Base-by-base conservation (phyloP, 371 early-diverging fungal genomes). In the Mucor sp. region DNA sequence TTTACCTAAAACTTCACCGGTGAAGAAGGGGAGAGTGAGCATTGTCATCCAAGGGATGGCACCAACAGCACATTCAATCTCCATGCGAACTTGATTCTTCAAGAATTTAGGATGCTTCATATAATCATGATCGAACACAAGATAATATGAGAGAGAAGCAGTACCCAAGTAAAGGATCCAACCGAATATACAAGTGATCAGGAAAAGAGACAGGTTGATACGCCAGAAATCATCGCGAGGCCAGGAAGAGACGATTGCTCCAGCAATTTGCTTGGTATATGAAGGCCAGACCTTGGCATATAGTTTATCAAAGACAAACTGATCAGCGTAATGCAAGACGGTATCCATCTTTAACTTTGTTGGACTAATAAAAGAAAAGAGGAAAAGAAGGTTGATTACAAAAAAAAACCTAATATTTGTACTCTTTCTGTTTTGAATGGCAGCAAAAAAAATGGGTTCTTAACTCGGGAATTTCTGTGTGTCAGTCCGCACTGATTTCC, bases 91-190 rank as follows among this genome's bases (percentile, higher is more conserved):
- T 80, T 98, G 98, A 74, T 95, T 92, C 70, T 86, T 88, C 63
- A 98, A 84, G 68, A 89, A 96, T 74, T 95, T 95, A 15, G 97
- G 97, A 72, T 98, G 96, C 77, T 93, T 90, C 86, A 90, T 89
- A 15, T 90, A 91, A 37, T 87, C 86, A 68, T 93, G 88, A 76
- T 98, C 97, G 78, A 91, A 98, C n/a, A 96, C 75, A 28, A 92
- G 70, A 71, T 84, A 85, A 80, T 94, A 98, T 33, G 93, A 91
- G 27, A 92, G 67, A 6, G 85, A 72, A 1, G 96, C 91, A 23
- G 93, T 85, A 48, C 72, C 55, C 58, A 95, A 89, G 76, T 98
- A 98, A 67, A 95, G 89, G 66, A 91, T 53, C 68, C 87, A 79
- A 44, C 87, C 94, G 66, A 93, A 94, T 28, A 92, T 33, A 50